Base-by-base conservation (phyloP, 441 rosid genomes). In the Hura crepitans region DNA sequence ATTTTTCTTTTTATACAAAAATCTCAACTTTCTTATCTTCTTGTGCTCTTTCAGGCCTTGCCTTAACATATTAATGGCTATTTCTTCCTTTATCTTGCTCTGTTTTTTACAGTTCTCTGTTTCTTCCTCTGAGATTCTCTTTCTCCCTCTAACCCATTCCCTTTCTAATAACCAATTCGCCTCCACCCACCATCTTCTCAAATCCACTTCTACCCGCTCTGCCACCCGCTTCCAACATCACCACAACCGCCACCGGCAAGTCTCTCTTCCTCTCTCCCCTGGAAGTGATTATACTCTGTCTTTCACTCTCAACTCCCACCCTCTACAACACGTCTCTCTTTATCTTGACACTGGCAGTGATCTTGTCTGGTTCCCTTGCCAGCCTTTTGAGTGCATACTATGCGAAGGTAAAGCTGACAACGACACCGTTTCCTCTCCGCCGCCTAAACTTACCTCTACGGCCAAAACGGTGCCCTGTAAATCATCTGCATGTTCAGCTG, bases 281-380 rank as follows among this genome's bases (percentile, higher is more conserved):
- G 96, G 97, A 10, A 89, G 95, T 57, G 98, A 91, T 66, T 91
- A 88, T 72, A 85, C 96, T 23, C 87, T 91, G 39, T 86, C 96
- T 45, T 78, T 91, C 74, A 78, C 86, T 74, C 75, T 90, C 57
- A 82, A 84, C 64, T 51, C 81, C 45, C 69, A 59, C 45, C 77
- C 79, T 70, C 83, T 73, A 42, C 89, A 50, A 76, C 83, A 85
- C 43, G 80, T 91, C 58, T 86, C 91, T 2, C 92, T 94, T 66
- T 94, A 87, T 81, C 84, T 94, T 13, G 97, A 94, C 86, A 94
- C 98, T 11, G 98, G 98, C 60, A 88, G 93, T 43, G 97, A 93
- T 82, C 89, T 93, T 27, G 96, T 93, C 69, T 91, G 98, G 98
- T 87, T 91, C 82, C 98, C 98, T 47, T 91, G 96, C 72, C 81